These are phyloP conservation scores for Solanum rostratum DNA, from an alignment of 257 asterid genomes.

Conservation along the genomic window DNA sequence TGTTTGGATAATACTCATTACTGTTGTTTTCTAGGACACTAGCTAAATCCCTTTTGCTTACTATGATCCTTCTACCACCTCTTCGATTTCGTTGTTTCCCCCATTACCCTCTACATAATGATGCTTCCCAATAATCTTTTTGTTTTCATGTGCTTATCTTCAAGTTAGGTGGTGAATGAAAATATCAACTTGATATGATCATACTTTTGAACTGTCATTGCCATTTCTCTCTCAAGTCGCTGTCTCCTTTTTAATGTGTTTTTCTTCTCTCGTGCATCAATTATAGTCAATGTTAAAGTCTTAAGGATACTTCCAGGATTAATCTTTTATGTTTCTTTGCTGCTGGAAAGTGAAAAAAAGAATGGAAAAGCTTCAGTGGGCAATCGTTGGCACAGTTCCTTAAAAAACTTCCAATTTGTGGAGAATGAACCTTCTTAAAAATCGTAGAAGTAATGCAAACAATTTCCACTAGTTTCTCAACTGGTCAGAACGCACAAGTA, in stretches of 20 bases:
- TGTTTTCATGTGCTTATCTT: not conserved
- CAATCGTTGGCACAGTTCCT: not conserved
- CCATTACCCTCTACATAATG: not conserved
- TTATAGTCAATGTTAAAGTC: not conserved
- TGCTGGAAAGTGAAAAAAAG: not conserved
- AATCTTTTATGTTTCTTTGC: not conserved
- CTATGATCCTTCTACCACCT: not conserved
- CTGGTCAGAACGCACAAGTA: not conserved
- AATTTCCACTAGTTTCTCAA: not conserved
- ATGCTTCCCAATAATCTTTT: not conserved
- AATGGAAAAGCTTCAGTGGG: not conserved
- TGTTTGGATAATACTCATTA: not conserved
- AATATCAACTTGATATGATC: not conserved
- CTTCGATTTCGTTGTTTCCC: not conserved
- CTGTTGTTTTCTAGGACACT: not conserved
- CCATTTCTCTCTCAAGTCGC: not conserved
- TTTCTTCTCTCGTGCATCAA: not conserved
- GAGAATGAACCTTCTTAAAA: not conserved
- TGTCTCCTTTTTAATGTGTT: not conserved
- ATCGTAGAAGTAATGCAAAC: not conserved
- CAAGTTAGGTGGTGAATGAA: not conserved
- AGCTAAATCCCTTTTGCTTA: not conserved
- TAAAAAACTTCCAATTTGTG: not conserved
- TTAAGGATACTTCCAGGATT: not conserved
- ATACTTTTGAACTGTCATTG: not conserved